Conservation (phyloP, 352 stramenopile genomes). For the Elongisporangium prolatum region DNA sequence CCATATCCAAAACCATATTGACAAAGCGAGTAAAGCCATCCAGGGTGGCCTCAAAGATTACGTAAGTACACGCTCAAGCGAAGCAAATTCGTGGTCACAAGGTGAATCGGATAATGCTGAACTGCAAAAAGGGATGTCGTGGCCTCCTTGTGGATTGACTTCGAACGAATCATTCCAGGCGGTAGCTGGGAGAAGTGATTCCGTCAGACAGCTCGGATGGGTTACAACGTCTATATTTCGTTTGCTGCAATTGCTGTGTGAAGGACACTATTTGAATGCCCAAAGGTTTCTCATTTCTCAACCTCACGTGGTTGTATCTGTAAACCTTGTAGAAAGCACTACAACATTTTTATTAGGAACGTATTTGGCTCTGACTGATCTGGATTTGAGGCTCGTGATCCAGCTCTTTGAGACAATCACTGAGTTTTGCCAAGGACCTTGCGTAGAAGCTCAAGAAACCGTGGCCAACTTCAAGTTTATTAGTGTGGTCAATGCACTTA, state of each 20-base stretch:
- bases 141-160: neutral
- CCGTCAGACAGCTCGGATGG: neutral
- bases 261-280: conserved; percentile 64
- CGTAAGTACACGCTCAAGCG: neutral
- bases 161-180: neutral
- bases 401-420: conserved; percentile 76
- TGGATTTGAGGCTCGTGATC: conserved; percentile 51
- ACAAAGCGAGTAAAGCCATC: conserved; percentile 42
- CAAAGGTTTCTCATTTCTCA: conserved; percentile 56
- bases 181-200: neutral
- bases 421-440: conserved; percentile 77
- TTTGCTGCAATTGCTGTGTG: conserved; percentile 68
- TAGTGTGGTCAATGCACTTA: conserved; percentile 59
- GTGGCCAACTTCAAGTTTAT: conserved; percentile 78
- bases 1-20: conserved; percentile 38
- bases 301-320: conserved; percentile 12
- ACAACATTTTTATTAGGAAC: conserved; percentile 65
- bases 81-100: neutral
- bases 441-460: conserved; percentile 62
- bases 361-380: conserved; percentile 39
- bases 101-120: neutral
- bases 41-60: conserved; percentile 22
- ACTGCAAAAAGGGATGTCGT: neutral
- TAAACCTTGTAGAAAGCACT: conserved; percentile 64
- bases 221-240: conserved; percentile 52